Evolutionary conservation across 164 flowering plant genomes (phyloP).

Genomic region (Magnolia changhungtana): DNA sequence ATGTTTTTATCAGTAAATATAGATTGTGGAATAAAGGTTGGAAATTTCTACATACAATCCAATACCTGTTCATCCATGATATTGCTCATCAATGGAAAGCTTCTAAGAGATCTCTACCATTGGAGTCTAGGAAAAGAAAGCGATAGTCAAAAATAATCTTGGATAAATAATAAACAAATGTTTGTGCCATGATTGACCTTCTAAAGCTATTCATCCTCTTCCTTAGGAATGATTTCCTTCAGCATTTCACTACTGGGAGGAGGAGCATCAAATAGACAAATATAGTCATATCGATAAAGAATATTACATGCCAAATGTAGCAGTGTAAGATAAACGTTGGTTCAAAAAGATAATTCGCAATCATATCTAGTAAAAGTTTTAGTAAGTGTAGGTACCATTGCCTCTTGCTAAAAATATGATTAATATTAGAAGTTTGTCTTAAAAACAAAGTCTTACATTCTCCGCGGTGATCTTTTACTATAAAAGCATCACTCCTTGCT

Average conservation of each 20-base stretch:
- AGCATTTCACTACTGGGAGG: not conserved
- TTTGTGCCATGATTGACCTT: not conserved
- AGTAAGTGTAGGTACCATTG: not conserved
- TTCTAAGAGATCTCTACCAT: too few relatives aligned
- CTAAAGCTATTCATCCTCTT: not conserved
- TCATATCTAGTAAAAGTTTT: not conserved
- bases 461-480: conserved; percentile 67
- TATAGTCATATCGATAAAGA: too few relatives aligned
- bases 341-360: not conserved
- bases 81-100: too few relatives aligned
- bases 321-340: not conserved
- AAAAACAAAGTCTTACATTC: conserved; percentile 53
- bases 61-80: too few relatives aligned
- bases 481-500: conserved; percentile 52
- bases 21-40: too few relatives aligned
- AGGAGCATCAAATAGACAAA: too few relatives aligned
- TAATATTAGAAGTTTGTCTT: conserved; percentile 16
- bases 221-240: not conserved
- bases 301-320: not conserved
- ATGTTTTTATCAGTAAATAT: too few relatives aligned
- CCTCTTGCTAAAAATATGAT: not conserved
- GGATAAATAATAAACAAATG: too few relatives aligned
- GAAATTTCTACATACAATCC: too few relatives aligned
- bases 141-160: too few relatives aligned
- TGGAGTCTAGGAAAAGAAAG: too few relatives aligned